Evolutionary conservation across 768 basidiomycete species (phyloP), one percentile per base, ranked within the genome.

Genomic region (Naganishia randhawae): DNA sequence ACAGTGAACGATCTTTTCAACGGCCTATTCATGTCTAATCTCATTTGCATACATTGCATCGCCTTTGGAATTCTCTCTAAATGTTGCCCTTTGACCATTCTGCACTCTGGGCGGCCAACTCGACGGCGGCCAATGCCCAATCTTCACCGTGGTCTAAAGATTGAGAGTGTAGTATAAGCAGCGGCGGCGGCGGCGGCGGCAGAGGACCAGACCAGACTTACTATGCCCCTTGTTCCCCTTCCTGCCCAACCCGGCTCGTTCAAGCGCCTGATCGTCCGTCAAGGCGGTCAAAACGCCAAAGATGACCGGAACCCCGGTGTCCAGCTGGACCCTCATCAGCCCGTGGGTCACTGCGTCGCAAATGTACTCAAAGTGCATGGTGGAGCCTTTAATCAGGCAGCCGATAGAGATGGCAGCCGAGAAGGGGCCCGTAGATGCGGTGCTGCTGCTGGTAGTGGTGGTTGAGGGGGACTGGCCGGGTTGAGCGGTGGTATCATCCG

Each of bases 301-400:
- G 73, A 99, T 88, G 75, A 98, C 90, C 0, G 96, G 96, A 27
- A 90, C 86, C 17, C 92, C 92, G 0, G 90, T 88, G 80, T 98
- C 95, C 73, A 97, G 83, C 81, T 95, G 92, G 25, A 97, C 86
- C 74, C 85, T 86, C 96, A 98, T 99, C 71, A 99, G 83, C 50
- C 88, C 93, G 74, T 97, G 90, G 48, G 92, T 87, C 68, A 97
- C 94, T 69, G 87, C 86, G 75, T 97, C 92, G 80, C 86, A 90
- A 80, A 98, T 99, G 84, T 99, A 99, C 80, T 99, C 96, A 80
- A 98, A 99, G 82, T 99, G 96, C 92, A 96, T 96, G 19, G 96
- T 98, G 0, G 87, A 84, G 63, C 96, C 95, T 79, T 99, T 99
- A 84, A 99, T 96, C 78, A 99, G 88, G 41, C 95, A 92, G 16